Evolutionary conservation across 495 filamentous ascomycete species (phyloP).

Genomic region (Beverwykella pulmonaria): DNA sequence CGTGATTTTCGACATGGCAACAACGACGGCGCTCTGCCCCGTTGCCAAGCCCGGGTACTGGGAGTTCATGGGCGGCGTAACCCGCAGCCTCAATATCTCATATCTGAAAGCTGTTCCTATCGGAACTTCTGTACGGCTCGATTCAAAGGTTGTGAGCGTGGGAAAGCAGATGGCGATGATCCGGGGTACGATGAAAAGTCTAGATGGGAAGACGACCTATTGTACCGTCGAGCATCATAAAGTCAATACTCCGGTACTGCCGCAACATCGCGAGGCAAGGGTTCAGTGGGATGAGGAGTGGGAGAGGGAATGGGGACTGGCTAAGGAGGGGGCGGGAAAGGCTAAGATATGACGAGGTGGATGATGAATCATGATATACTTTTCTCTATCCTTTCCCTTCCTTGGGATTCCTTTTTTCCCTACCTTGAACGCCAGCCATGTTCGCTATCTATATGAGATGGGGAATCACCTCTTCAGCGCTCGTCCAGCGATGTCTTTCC

Average conservation of each 20-base stretch:
- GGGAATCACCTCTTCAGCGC: conserved; percentile 33
- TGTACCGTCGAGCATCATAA: conserved; percentile 53
- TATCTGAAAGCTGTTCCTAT: conserved; percentile 47
- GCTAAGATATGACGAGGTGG: conserved; percentile 17
- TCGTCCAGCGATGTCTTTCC: conserved; percentile 78
- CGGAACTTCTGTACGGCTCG: conserved; percentile 45
- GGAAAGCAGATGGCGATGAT: conserved; percentile 53
- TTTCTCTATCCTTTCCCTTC: neutral
- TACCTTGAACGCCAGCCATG: neutral
- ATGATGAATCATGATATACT: neutral
- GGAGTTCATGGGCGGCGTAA: conserved; percentile 54
- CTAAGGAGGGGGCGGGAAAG: conserved; percentile 1
- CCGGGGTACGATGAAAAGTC: conserved; percentile 46
- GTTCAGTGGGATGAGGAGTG: conserved; percentile 44
- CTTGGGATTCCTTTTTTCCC: neutral
- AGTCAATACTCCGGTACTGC: conserved; percentile 46
- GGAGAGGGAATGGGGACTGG: conserved; percentile 19
- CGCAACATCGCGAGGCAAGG: conserved; percentile 42
- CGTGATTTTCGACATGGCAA: conserved; percentile 54
- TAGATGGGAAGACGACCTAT: conserved; percentile 48
- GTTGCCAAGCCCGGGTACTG: conserved; percentile 49
- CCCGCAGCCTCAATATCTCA: conserved; percentile 47
- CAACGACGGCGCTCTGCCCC: conserved; percentile 49
- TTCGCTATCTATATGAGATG: neutral
- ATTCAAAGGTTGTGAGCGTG: conserved; percentile 43